These are phyloP conservation scores for Fusarium neocosmosporiellum DNA, from an alignment of 2,329 filamentous ascomycete genomes.

Conservation along the genomic window DNA sequence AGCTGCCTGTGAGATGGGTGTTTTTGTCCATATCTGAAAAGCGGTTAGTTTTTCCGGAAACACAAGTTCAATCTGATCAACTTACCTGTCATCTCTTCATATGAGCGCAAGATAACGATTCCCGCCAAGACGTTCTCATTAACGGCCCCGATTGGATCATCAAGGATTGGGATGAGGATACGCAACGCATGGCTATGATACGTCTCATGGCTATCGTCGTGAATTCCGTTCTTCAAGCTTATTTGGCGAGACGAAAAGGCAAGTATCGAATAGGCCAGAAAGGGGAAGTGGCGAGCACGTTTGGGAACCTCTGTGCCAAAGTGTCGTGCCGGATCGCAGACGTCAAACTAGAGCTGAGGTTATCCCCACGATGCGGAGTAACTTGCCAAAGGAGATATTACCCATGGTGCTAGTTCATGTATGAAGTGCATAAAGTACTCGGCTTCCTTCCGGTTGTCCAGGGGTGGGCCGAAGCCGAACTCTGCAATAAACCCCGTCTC, in stretches of 20 bases:
- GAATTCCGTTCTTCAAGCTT: slow-evolving; percentile 19
- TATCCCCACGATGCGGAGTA: slow-evolving; percentile 4
- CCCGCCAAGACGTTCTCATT: slow-evolving; percentile 54
- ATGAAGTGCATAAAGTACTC: slow-evolving; percentile 35
- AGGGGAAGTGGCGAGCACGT: slow-evolving; percentile 52
- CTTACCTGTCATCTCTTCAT: slow-evolving; percentile 55
- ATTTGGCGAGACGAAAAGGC: slow-evolving; percentile 42
- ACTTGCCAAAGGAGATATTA: background rate
- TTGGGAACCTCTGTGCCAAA: slow-evolving; percentile 55
- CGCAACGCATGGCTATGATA: slow-evolving; percentile 56
- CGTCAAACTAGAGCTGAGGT: slow-evolving; percentile 49
- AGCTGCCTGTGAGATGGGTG: slow-evolving; percentile 44
- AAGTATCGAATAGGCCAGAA: slow-evolving; percentile 48
- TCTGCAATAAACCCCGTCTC: slow-evolving; percentile 20
- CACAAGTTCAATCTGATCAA: background rate
- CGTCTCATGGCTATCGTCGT: slow-evolving; percentile 48
- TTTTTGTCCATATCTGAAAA: slow-evolving; percentile 39
- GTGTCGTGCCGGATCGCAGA: slow-evolving; percentile 54
- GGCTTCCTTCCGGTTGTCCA: slow-evolving; percentile 29
- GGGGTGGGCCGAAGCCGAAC: slow-evolving; percentile 25
- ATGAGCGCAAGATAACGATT: slow-evolving; percentile 51
- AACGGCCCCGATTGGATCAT: slow-evolving; percentile 48
- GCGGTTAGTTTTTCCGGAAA: background rate
- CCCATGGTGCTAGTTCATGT: slow-evolving; percentile 31
- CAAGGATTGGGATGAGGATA: slow-evolving; percentile 52